Evolutionary conservation across 495 filamentous ascomycete genomes (phyloP).

Genomic region (Geoglossum glabrum): DNA sequence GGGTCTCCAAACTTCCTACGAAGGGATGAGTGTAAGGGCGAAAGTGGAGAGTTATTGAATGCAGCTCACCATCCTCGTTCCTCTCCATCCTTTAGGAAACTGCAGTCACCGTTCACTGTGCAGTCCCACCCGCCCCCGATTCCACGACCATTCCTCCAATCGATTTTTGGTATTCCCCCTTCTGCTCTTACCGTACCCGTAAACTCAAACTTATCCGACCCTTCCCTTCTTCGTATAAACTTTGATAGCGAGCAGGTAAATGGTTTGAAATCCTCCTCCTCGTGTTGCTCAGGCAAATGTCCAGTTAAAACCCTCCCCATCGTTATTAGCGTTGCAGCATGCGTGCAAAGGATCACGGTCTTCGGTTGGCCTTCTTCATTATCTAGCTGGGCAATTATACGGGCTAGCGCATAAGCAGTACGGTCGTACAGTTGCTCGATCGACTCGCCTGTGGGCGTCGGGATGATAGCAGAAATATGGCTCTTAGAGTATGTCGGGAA

Average conservation of each 20-base stretch:
- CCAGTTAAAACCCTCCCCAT: slow-evolving; percentile 67
- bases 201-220: slow-evolving; percentile 8
- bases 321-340: slow-evolving; percentile 74
- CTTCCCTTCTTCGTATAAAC: slow-evolving; percentile 26
- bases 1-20: neutral
- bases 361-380: slow-evolving; percentile 28
- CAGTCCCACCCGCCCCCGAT: slow-evolving; percentile 69
- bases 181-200: neutral
- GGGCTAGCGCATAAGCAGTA: slow-evolving; percentile 44
- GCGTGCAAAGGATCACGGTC: slow-evolving; percentile 64
- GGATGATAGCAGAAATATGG: slow-evolving; percentile 40
- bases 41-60: slow-evolving; percentile 9
- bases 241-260: slow-evolving; percentile 66
- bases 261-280: slow-evolving; percentile 61
- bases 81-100: slow-evolving; percentile 54
- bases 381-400: slow-evolving; percentile 55
- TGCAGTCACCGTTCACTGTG: slow-evolving; percentile 61
- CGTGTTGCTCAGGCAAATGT: slow-evolving; percentile 42
- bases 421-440: slow-evolving; percentile 64
- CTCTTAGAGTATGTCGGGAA: slow-evolving; percentile 35
- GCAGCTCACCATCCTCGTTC: slow-evolving; percentile 67
- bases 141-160: slow-evolving; percentile 44
- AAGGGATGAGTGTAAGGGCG: slow-evolving; percentile 5
- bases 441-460: slow-evolving; percentile 48
- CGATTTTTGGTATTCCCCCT: slow-evolving; percentile 14